These are phyloP conservation scores for Neonectria coccinea DNA, from an alignment of 2,329 filamentous ascomycete species.

Conservation along the genomic window DNA sequence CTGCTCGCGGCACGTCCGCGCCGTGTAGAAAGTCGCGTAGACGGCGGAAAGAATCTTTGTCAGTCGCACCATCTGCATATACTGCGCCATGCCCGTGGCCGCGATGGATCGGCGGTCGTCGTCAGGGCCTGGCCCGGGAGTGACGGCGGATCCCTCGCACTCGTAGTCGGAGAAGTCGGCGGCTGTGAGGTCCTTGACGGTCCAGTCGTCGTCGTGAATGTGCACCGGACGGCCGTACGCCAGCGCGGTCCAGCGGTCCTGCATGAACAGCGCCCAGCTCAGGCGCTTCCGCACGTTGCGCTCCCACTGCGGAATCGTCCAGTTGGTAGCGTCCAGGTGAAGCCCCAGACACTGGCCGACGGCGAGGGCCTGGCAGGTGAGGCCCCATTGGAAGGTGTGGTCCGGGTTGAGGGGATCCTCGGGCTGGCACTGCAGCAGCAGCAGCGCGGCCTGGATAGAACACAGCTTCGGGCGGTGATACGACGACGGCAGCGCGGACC, in stretches of 20 bases:
- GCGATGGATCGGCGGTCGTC: slow-evolving; percentile 49
- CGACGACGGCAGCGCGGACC: slow-evolving; percentile 43
- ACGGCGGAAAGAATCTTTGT: slow-evolving; percentile 61
- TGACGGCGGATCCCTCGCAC: slow-evolving; percentile 26
- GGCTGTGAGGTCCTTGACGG: slow-evolving; percentile 41
- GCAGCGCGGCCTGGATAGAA: slow-evolving; percentile 46
- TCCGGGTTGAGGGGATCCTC: slow-evolving; percentile 51
- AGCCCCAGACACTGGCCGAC: slow-evolving; percentile 65
- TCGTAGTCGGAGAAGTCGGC: slow-evolving; percentile 51
- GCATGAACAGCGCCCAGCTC: slow-evolving; percentile 70
- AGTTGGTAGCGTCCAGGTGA: slow-evolving; percentile 66
- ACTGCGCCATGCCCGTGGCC: slow-evolving; percentile 55
- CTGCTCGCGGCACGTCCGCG: slow-evolving; percentile 45
- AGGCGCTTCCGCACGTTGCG: slow-evolving; percentile 66
- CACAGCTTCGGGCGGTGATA: slow-evolving; percentile 48
- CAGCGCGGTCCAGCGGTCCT: slow-evolving; percentile 65
- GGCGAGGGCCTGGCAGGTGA: slow-evolving; percentile 60
- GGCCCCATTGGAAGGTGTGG: slow-evolving; percentile 50
- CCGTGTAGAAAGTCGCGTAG: slow-evolving; percentile 59
- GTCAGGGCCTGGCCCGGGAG: slow-evolving; percentile 32
- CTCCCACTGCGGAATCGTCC: slow-evolving; percentile 70
- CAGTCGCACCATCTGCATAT: slow-evolving; percentile 60
- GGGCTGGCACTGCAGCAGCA: slow-evolving; percentile 46
- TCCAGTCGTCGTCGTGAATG: slow-evolving; percentile 49
- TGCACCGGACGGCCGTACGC: slow-evolving; percentile 47